phyloP scores from a whole-genome alignment of 106 monocot genomes.

The Posidonia australis region DNA sequence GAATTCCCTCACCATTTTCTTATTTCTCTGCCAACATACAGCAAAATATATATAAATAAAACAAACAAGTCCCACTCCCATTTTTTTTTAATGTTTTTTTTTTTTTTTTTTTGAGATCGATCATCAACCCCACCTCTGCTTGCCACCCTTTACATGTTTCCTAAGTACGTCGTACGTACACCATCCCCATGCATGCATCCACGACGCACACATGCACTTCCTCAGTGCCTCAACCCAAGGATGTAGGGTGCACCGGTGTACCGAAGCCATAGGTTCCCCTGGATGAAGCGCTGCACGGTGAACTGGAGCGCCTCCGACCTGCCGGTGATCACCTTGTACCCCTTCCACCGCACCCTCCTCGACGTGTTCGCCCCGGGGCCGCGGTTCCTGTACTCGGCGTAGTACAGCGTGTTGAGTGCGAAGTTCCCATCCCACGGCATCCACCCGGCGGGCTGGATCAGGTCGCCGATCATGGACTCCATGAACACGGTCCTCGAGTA shows the following conservation, averaged over 20 bases:
- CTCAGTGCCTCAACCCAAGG: slow-evolving; percentile 11
- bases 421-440: slow-evolving; percentile 25
- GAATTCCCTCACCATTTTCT: too few species aligned
- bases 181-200: too few species aligned
- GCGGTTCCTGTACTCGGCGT: slow-evolving; percentile 20
- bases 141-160: too few species aligned
- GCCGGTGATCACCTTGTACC: slow-evolving; percentile 14
- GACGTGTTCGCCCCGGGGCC: slow-evolving; percentile 10
- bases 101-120: too few species aligned
- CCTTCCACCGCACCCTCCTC: slow-evolving; percentile 19
- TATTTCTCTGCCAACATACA: too few species aligned
- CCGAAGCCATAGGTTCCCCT: slow-evolving; percentile 13
- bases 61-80: too few species aligned
- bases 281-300: slow-evolving; percentile 15
- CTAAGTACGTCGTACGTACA: too few species aligned
- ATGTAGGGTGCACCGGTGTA: slow-evolving; percentile 18
- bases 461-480: slow-evolving; percentile 19
- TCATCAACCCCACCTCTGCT: too few species aligned
- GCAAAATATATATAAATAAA: too few species aligned
- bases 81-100: too few species aligned
- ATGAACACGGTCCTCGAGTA: slow-evolving; percentile 22
- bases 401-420: slow-evolving; percentile 22
- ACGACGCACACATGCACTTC: neutral
- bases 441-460: slow-evolving; percentile 20
- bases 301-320: slow-evolving; percentile 11